Evolutionary conservation across 2,329 filamentous ascomycete species (phyloP).

Genomic region (Meredithiella fracta): DNA sequence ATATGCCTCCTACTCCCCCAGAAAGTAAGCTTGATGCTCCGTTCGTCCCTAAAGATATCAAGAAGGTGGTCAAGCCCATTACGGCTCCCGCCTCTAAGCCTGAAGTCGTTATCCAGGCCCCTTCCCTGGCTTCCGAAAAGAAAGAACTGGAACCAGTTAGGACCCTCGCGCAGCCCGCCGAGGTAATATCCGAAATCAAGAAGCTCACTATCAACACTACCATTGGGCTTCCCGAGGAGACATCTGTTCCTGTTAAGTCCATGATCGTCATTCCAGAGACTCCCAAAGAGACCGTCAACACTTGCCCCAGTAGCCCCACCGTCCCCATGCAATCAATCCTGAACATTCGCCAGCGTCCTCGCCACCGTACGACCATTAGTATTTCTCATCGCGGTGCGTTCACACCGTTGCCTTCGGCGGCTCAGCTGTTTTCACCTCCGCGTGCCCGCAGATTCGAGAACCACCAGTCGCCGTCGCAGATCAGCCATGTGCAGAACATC

Average conservation of each 20-base stretch:
- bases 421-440: constrained; percentile 43
- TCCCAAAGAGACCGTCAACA: background rate
- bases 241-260: background rate
- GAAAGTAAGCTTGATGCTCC: background rate
- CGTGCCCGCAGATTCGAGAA: background rate
- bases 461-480: constrained; percentile 17
- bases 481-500: constrained; percentile 33
- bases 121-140: background rate
- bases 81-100: background rate
- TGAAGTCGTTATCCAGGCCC: background rate
- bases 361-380: constrained; percentile 38
- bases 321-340: constrained; percentile 18
- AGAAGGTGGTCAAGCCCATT: background rate
- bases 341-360: constrained; percentile 21
- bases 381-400: constrained; percentile 39
- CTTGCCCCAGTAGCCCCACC: constrained; percentile 6
- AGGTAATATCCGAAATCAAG: background rate
- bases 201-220: background rate
- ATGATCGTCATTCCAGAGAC: background rate
- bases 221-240: background rate
- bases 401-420: constrained; percentile 51
- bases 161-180: background rate
- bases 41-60: background rate
- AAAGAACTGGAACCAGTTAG: background rate
- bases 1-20: constrained; percentile 11